Percentiles rank a stretch among this genome's conserved stretches.
Conservation (phyloP, 2,329 filamentous ascomycete species). For the Xylariaceae sp. region DNA sequence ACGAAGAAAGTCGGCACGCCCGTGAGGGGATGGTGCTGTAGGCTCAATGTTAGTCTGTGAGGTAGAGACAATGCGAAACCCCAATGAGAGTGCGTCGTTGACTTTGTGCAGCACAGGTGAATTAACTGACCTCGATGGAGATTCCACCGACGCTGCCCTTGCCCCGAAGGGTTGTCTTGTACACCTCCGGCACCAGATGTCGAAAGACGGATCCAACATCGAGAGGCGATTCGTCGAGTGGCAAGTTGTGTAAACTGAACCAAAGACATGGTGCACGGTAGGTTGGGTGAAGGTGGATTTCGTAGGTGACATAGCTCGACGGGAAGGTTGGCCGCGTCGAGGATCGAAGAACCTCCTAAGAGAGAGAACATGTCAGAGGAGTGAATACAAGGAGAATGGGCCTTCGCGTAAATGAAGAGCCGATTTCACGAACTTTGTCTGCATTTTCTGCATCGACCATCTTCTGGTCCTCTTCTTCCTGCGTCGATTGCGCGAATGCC, state of each 20-base stretch:
- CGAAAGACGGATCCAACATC: constrained; percentile 66
- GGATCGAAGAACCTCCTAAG: constrained; percentile 38
- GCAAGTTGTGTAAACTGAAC: constrained; percentile 61
- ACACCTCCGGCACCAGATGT: constrained; percentile 62
- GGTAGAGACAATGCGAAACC: constrained; percentile 41
- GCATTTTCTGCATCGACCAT: constrained; percentile 49
- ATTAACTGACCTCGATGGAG: constrained; percentile 64
- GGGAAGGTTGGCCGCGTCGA: constrained; percentile 29
- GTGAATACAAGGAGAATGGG: not conserved
- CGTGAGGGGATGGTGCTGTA: constrained; percentile 75
- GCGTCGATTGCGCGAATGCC: constrained; percentile 4
- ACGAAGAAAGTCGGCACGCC: constrained; percentile 80
- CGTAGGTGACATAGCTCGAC: constrained; percentile 57
- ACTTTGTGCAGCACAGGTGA: constrained; percentile 30
- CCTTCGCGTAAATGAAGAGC: not conserved
- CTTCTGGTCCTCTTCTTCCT: constrained; percentile 33
- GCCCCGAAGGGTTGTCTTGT: constrained; percentile 54
- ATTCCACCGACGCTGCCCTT: constrained; percentile 66
- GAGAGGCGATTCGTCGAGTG: constrained; percentile 50
- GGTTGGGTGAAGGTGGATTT: constrained; percentile 68
- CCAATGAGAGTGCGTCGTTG: constrained; percentile 31
- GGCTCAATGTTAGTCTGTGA: constrained; percentile 29
- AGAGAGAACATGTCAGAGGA: constrained; percentile 5
- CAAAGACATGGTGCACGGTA: constrained; percentile 72
- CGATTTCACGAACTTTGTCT: constrained; percentile 41